A percentile compares a stretch with the other conserved stretches of the same genome.
Conservation (phyloP, 2,329 filamentous ascomycete species). For the Diaporthe humulicola region DNA sequence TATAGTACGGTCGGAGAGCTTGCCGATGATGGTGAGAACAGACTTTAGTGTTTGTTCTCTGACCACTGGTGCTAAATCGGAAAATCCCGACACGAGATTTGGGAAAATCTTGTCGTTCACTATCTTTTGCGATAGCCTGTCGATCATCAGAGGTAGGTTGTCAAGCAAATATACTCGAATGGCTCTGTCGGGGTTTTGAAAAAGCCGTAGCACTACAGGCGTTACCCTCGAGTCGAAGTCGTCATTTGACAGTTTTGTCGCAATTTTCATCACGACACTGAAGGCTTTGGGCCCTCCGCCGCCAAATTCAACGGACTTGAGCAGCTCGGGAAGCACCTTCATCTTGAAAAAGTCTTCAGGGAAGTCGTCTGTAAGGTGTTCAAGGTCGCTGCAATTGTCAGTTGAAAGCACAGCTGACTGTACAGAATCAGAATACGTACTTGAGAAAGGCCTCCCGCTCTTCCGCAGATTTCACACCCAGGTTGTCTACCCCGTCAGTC, state of each 20-base stretch:
- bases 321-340: slow-evolving; percentile 92
- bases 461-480: slow-evolving; percentile 86
- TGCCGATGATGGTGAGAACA: slow-evolving; percentile 86
- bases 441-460: slow-evolving; percentile 89
- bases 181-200: slow-evolving; percentile 91
- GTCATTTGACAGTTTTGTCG: slow-evolving; percentile 86
- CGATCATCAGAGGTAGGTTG: slow-evolving; percentile 90
- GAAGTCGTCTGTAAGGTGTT: slow-evolving; percentile 90
- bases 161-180: slow-evolving; percentile 92
- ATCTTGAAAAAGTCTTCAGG: slow-evolving; percentile 98
- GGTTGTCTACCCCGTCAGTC: slow-evolving; percentile 91
- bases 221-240: slow-evolving; percentile 89
- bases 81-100: slow-evolving; percentile 94
- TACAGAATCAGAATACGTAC: slow-evolving; percentile 51
- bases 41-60: slow-evolving; percentile 97
- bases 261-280: slow-evolving; percentile 89
- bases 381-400: slow-evolving; percentile 74
- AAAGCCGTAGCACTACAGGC: slow-evolving; percentile 88
- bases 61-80: slow-evolving; percentile 89
- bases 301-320: slow-evolving; percentile 99
- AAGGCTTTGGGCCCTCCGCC: slow-evolving; percentile 95
- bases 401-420: slow-evolving; percentile 36
- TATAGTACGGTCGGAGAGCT: slow-evolving; percentile 91
- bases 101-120: slow-evolving; percentile 98
- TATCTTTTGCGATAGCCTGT: slow-evolving; percentile 86